These are phyloP conservation scores for Tremellales sp. DNA, from an alignment of 1,284 basidiomycete genomes.

Conservation along the genomic window DNA sequence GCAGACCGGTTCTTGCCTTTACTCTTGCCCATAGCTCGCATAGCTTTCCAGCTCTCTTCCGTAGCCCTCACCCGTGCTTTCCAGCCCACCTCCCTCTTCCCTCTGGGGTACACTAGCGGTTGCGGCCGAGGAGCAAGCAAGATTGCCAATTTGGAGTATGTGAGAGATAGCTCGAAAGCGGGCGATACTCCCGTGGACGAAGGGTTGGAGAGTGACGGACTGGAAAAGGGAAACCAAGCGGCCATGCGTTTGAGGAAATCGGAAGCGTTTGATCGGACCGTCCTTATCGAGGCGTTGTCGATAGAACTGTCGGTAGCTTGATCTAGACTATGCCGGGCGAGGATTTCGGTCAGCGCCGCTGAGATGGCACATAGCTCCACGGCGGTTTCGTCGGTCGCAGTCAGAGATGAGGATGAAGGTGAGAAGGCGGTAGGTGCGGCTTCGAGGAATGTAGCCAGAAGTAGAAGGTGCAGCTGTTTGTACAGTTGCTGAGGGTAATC, in stretches of 20 bases:
- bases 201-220: constrained; percentile 5
- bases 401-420: constrained; percentile 43
- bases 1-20: constrained; percentile 6
- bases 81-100: constrained; percentile 20
- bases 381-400: constrained; percentile 48
- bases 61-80: constrained; percentile 24
- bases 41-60: constrained; percentile 30
- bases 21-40: constrained; percentile 13
- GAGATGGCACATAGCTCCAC: constrained; percentile 62
- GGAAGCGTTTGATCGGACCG: constrained; percentile 21
- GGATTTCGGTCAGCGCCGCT: constrained; percentile 58
- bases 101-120: constrained; percentile 7
- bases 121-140: constrained; percentile 28
- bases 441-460: constrained; percentile 79
- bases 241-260: constrained; percentile 54
- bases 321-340: constrained; percentile 60
- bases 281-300: constrained; percentile 2
- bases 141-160: constrained; percentile 49
- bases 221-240: constrained; percentile 74
- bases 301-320: constrained; percentile 1
- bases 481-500: constrained; percentile 33
- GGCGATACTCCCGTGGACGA: constrained; percentile 40
- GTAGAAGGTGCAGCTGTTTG: constrained; percentile 64
- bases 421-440: constrained; percentile 74
- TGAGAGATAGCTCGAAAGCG: constrained; percentile 55